Base-by-base conservation (phyloP, 768 basidiomycete species). In the Psilocybe cyanescens region DNA sequence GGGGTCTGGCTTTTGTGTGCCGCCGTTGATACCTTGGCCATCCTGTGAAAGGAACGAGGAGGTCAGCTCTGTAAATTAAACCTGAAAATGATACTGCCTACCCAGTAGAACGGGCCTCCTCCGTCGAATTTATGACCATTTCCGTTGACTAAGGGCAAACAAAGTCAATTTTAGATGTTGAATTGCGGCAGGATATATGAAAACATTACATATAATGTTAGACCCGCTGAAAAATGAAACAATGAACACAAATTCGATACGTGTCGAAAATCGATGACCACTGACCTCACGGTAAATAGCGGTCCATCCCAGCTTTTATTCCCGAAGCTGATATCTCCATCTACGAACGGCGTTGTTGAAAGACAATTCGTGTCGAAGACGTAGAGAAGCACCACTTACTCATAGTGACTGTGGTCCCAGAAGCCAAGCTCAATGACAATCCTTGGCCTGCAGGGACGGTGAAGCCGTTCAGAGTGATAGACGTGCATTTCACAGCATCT, bases 301-400 rank as follows among this genome's bases (percentile, higher is more conserved):
- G 83, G 86, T 14, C 86, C 86, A 0, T 67, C 73, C 86, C 85
- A 86, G 37, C 67, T 79, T 58, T 67, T 17, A 48, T 81, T 82
- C 2, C 81, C 86, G 67, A 90, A 89, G 19, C 69, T 63, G 44
- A 90, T 78, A 30, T 89, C 81, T 11, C 88, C 88, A 60, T 78
- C 85, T 88, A 31, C 14, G 50, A 55, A 12, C 30, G 24, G 29
- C 8, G 47, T 57, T n/a, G 45, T n/a, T 17, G 19, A 39, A 19
- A 17, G n/a, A 17, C 7, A 41, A 14, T 44, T 54, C 28, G 17
- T 28, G 45, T 19, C 29, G 12, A 45, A 56, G 19, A 39, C 37
- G 7, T 3, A 16, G 45, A 52, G 17, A 11, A 16, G 28, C 8
- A 24, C 39, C 28, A 19, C 84, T 69, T 66, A 87, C 86, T 71